These are phyloP conservation scores for Chlorociboria aeruginascens DNA, from an alignment of 495 filamentous ascomycete genomes.

Conservation along the genomic window DNA sequence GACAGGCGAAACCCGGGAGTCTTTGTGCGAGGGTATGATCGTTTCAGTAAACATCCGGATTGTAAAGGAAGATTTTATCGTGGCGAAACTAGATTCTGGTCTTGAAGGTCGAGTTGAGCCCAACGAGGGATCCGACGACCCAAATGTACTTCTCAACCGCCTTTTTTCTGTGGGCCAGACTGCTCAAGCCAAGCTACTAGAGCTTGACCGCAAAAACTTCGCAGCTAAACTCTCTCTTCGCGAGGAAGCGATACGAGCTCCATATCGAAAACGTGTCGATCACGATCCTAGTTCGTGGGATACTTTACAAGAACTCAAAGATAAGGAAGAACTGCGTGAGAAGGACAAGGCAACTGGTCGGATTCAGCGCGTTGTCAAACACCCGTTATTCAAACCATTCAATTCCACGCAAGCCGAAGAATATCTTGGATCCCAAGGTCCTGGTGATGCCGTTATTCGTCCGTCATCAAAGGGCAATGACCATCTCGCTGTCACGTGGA, in stretches of 20 bases:
- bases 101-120: constrained; percentile 71
- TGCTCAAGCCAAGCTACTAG: constrained; percentile 73
- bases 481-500: constrained; percentile 95
- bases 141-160: constrained; percentile 26
- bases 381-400: constrained; percentile 87
- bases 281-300: constrained; percentile 78
- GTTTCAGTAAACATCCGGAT: constrained; percentile 79
- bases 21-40: constrained; percentile 77
- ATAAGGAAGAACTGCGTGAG: constrained; percentile 63
- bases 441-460: constrained; percentile 87
- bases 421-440: constrained; percentile 70
- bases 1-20: constrained; percentile 81
- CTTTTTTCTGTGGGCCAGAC: constrained; percentile 68
- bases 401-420: constrained; percentile 90
- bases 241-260: constrained; percentile 63
- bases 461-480: constrained; percentile 89
- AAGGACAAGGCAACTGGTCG: constrained; percentile 74
- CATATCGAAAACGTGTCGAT: constrained; percentile 52
- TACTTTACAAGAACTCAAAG: constrained; percentile 60
- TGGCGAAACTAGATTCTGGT: constrained; percentile 86
- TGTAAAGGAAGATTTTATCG: constrained; percentile 81
- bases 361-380: constrained; percentile 88
- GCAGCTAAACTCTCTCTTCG: constrained; percentile 71
- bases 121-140: constrained; percentile 29
- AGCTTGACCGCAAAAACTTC: constrained; percentile 73